A percentile compares a stretch with the other conserved stretches of the same genome.
These are phyloP conservation scores for Strigomonas oncopelti DNA, from an alignment of 208 protist genomes.

Conservation along the genomic window DNA sequence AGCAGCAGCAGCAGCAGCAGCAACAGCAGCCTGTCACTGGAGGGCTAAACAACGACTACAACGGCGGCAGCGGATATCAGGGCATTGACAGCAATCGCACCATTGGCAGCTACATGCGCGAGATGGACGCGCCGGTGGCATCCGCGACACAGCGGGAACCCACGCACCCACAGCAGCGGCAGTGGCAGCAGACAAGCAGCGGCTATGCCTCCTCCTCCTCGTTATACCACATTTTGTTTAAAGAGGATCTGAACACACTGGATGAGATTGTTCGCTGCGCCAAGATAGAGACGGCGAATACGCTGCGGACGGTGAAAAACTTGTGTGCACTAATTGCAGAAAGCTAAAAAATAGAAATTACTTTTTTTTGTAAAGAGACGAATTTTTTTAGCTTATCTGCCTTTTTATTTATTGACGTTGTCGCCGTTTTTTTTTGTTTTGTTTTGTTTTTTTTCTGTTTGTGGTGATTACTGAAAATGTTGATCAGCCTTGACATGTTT, in stretches of 20 bases:
- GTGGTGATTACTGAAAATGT: not conserved
- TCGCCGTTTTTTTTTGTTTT: slow-evolving; percentile 8
- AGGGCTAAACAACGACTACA: too few relatives aligned
- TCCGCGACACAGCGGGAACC: too few relatives aligned
- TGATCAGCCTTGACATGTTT: not conserved
- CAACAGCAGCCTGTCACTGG: too few relatives aligned
- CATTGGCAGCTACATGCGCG: not conserved
- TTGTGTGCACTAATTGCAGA: not conserved
- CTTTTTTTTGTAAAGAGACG: not conserved
- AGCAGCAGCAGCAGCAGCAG: too few relatives aligned
- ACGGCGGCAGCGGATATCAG: too few relatives aligned
- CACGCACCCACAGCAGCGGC: not conserved
- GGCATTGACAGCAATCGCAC: not conserved
- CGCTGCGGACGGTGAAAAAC: slow-evolving; percentile 41
- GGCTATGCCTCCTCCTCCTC: not conserved
- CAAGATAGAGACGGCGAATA: slow-evolving; percentile 80
- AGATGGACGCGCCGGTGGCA: not conserved
- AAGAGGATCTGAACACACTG: not conserved
- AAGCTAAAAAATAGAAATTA: not conserved
- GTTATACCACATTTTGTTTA: not conserved
- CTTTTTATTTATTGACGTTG: slow-evolving; percentile 8
- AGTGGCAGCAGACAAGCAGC: not conserved
- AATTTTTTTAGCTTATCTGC: slow-evolving; percentile 2
- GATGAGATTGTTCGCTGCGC: slow-evolving; percentile 39
- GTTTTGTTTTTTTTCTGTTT: not conserved